Conservation (phyloP, 176 grass and related monocot genomes). For the Melocanna baccifera region DNA sequence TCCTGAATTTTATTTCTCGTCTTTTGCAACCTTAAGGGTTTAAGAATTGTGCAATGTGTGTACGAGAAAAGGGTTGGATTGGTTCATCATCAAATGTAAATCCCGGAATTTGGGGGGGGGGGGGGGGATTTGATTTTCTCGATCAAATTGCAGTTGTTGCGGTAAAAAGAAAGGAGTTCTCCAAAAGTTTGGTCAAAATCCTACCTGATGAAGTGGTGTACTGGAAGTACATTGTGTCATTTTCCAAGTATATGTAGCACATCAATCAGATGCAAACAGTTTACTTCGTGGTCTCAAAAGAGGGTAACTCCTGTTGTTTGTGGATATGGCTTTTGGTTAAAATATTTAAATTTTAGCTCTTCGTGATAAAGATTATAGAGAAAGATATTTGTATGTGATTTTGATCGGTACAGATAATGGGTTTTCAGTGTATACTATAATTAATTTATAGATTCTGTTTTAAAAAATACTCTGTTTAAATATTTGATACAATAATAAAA, state of each 20-base stretch:
- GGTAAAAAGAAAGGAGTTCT: conserved; percentile 20
- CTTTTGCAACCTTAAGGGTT: conserved; percentile 27
- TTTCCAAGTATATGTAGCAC: conserved; percentile 18
- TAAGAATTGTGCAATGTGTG: conserved; percentile 32
- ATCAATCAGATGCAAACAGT: conserved; percentile 16
- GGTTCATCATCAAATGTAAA: conserved; percentile 35
- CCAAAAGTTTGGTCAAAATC: conserved; percentile 29
- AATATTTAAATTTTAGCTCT: too few species aligned
- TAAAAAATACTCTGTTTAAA: too few species aligned
- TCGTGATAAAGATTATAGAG: too few species aligned
- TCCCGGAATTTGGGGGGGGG: conserved; percentile 14
- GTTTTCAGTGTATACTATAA: too few species aligned
- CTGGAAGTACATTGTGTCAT: conserved; percentile 20
- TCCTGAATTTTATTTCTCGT: neutral
- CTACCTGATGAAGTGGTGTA: neutral
- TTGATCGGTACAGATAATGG: too few species aligned
- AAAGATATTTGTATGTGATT: too few species aligned
- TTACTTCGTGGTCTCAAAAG: neutral
- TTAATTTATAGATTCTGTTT: too few species aligned
- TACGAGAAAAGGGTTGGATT: conserved; percentile 26
- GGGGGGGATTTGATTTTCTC: conserved; percentile 37
- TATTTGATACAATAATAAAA: too few species aligned
- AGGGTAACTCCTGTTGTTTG: too few species aligned
- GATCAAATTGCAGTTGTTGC: conserved; percentile 31
- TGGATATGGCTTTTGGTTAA: too few species aligned